These are phyloP conservation scores for Metarhizium anisopliae DNA, from an alignment of 2,329 filamentous ascomycete species.

Conservation along the genomic window DNA sequence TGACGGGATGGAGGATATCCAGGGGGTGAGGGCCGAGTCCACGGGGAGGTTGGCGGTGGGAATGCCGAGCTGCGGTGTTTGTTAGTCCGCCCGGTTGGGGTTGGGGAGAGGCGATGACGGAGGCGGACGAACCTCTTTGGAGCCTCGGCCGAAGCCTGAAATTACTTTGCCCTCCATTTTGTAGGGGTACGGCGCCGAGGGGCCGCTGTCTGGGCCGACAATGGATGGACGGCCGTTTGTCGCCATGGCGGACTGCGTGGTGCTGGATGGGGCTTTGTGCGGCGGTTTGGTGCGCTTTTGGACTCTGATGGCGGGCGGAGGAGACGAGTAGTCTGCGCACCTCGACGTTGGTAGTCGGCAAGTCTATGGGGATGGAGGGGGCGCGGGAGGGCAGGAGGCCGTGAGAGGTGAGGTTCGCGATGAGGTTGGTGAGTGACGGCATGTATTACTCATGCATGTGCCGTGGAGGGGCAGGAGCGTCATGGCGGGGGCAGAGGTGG, in stretches of 20 bases:
- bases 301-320: too few species aligned
- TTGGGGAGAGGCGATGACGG: not conserved
- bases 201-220: constrained; percentile 65
- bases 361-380: too few species aligned
- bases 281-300: not conserved
- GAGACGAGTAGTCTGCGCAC: too few species aligned
- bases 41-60: constrained; percentile 90
- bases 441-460: too few species aligned
- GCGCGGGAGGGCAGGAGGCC: too few species aligned
- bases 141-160: constrained; percentile 86
- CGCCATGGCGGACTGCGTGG: not conserved
- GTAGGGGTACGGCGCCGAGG: constrained; percentile 71
- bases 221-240: constrained; percentile 49
- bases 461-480: too few species aligned
- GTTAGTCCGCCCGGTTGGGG: not conserved
- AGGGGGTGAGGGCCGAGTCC: constrained; percentile 48
- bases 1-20: constrained; percentile 55
- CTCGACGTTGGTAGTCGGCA: too few species aligned
- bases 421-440: too few species aligned
- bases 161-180: constrained; percentile 80
- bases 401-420: too few species aligned
- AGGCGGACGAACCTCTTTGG: constrained; percentile 63
- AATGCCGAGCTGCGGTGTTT: constrained; percentile 64
- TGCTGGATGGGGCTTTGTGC: not conserved
- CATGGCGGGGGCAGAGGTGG: too few species aligned